Evolutionary conservation across 164 flowering plant species (phyloP), one percentile per base, ranked within the genome.

Genomic region (Magnolia kwangsiensis): DNA sequence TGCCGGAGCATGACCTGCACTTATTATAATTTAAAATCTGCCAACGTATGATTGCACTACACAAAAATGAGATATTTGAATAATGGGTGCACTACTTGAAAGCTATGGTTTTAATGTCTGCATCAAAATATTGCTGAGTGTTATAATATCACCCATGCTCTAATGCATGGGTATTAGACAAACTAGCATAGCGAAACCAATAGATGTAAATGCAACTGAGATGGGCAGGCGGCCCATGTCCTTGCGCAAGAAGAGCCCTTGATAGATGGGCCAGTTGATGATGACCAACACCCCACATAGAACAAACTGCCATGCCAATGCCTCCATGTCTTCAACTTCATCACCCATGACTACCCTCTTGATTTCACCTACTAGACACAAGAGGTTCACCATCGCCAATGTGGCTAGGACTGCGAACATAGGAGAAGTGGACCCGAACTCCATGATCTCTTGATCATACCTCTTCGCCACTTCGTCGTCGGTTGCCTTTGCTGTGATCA

Each of bases 361-460:
- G 16, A 66, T 27, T 23, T 18, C 69, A 23, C 69, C 69, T 1
- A 21, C 3, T 7, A 92, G 73, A 69, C 91, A 83, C 9, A 85
- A 71, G 37, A 90, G 72, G 74, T 92, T 92, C 51, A 90, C 72
- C 85, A 90, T 37, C 16, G 94, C 90, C 50, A 92, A 51, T 3
- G 91, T 85, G 45, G 95, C 70, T 50, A 92, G 14, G 3, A 90
- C 74, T 61, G 80, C 78, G 72, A 91, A 85, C 88, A 90, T 86
- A 0, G 91, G 87, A 37, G 90, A 83, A 51, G 86, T 59, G 11
- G 78, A 69, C 65, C 97, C 92, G 68, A 94, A 94, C 77, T 92
- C 96, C 86, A 94, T 81, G 14, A 82, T 87, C 78, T 90, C 98
- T 59, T 81, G 55, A 63, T 87, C 81, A 61, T 88, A 91, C 75